A percentile compares a stretch with the other conserved stretches of the same genome.
These are phyloP conservation scores for Pseudognaphalium luteoalbum DNA, from an alignment of 129 eudicot species.

Conservation along the genomic window DNA sequence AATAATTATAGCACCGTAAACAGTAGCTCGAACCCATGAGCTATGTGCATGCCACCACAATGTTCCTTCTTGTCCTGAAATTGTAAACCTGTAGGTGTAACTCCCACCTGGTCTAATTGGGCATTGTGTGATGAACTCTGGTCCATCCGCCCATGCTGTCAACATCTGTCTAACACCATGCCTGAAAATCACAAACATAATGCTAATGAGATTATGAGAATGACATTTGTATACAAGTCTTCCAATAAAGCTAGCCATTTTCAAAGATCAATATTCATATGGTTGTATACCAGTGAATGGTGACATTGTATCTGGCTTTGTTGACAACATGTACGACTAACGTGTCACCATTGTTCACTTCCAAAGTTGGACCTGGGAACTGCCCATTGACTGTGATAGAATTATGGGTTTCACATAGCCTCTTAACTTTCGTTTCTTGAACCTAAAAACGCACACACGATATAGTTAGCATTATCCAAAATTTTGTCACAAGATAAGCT, in stretches of 20 bases:
- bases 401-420: constrained; percentile 80
- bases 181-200: constrained; percentile 40
- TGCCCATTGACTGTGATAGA: constrained; percentile 87
- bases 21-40: constrained; percentile 95
- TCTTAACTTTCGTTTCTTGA: constrained; percentile 83
- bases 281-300: constrained; percentile 79
- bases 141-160: constrained; percentile 97
- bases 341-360: constrained; percentile 78
- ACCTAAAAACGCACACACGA: constrained; percentile 44
- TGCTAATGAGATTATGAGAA: not conserved
- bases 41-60: constrained; percentile 99
- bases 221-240: not conserved
- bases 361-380: constrained; percentile 90
- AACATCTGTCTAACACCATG: constrained; percentile 88
- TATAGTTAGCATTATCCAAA: constrained; percentile 18
- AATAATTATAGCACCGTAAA: constrained; percentile 80
- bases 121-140: constrained; percentile 92
- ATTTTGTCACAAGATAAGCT: not conserved
- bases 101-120: constrained; percentile 94
- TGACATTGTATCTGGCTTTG: constrained; percentile 83
- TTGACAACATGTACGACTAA: constrained; percentile 74
- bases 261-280: not conserved
- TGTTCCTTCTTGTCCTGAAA: constrained; percentile 92
- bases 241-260: not conserved
- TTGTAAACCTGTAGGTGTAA: constrained; percentile 80